Conservation (phyloP, 257 asterid genomes). For the Galeopsis tetrahit region DNA sequence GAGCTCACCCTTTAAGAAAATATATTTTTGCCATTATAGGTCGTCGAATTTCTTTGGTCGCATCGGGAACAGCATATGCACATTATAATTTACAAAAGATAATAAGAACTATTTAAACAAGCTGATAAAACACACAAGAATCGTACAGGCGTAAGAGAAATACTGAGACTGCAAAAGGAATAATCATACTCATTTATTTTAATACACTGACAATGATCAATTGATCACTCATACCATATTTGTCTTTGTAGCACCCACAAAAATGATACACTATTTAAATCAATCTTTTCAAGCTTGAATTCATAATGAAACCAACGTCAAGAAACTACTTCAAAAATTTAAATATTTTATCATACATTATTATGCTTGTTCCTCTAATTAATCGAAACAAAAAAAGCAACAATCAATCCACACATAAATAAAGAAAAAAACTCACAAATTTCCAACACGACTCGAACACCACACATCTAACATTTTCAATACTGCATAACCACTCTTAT, state of each 20-base stretch:
- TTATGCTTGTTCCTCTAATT: no score
- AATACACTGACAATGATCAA: neutral
- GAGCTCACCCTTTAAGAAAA: constrained; percentile 88
- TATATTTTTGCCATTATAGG: constrained; percentile 77
- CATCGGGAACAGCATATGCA: constrained; percentile 92
- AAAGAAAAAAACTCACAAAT: no score
- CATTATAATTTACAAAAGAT: constrained; percentile 20
- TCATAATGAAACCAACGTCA: no score
- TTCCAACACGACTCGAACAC: no score
- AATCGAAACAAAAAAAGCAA: no score
- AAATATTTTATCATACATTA: no score
- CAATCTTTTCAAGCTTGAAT: constrained; percentile 15
- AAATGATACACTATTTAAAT: neutral
- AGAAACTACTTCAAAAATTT: no score
- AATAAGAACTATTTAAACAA: constrained; percentile 13
- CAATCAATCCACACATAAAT: no score
- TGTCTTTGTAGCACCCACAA: neutral
- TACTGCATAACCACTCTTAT: no score
- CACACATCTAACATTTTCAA: no score
- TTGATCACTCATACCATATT: neutral
- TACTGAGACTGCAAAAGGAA: neutral
- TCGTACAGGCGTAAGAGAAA: neutral
- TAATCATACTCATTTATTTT: neutral
- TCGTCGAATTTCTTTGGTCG: constrained; percentile 77
- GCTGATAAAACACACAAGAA: constrained; percentile 19